These are phyloP conservation scores for Phytopythium litorale DNA, from an alignment of 352 stramenopile species.

Conservation along the genomic window DNA sequence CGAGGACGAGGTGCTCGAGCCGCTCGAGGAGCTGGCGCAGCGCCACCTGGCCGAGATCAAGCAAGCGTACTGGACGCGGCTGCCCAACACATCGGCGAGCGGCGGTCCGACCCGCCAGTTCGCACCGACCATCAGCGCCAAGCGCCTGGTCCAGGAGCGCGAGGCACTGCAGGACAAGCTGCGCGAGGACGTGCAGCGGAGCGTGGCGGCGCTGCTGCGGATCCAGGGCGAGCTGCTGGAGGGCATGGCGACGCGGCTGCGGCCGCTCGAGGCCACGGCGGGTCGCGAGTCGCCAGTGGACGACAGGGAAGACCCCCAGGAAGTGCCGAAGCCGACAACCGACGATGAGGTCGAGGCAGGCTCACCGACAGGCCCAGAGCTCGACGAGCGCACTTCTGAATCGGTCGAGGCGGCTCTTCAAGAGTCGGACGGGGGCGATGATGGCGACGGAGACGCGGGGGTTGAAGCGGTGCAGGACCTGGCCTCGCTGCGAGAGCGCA, in stretches of 20 bases:
- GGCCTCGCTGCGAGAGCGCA: background rate
- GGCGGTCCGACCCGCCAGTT: constrained; percentile 1
- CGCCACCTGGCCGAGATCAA: constrained; percentile 69
- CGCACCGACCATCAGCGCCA: constrained; percentile 20
- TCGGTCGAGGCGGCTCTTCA: background rate
- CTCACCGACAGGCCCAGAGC: background rate
- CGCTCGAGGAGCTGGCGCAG: constrained; percentile 35
- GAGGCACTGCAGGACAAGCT: constrained; percentile 39
- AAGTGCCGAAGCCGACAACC: background rate
- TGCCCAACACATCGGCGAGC: constrained; percentile 15
- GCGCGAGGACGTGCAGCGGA: constrained; percentile 43
- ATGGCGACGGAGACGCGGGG: background rate
- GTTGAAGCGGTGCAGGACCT: background rate
- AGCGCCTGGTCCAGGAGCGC: constrained; percentile 50
- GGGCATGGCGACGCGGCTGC: constrained; percentile 29
- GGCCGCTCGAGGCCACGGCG: constrained; percentile 20
- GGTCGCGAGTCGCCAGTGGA: background rate
- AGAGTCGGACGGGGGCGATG: background rate
- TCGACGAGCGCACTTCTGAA: background rate
- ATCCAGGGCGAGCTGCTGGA: constrained; percentile 46
- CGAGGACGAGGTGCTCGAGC: constrained; percentile 36
- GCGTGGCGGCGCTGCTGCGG: constrained; percentile 40
- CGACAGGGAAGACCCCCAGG: background rate
- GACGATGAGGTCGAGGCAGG: background rate
- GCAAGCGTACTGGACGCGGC: constrained; percentile 70